These are phyloP conservation scores for Alternaria sp. DNA, from an alignment of 2,329 filamentous ascomycete genomes.

Conservation along the genomic window DNA sequence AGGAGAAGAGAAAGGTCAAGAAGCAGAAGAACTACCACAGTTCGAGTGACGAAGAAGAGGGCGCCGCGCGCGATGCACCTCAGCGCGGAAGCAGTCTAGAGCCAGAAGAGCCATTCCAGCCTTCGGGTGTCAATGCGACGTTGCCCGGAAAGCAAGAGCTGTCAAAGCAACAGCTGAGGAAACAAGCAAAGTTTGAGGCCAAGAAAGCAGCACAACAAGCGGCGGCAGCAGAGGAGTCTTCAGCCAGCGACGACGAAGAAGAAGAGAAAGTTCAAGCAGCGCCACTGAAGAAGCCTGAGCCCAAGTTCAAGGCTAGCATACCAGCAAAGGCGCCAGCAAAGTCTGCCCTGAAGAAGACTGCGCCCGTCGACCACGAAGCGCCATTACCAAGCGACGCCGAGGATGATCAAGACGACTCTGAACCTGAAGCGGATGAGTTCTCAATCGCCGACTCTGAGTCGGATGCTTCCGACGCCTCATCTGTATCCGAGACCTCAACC, in stretches of 20 bases:
- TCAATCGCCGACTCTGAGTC: constrained; percentile 44
- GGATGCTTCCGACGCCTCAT: constrained; percentile 49
- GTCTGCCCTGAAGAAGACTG: constrained; percentile 37
- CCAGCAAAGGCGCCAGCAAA: constrained; percentile 26
- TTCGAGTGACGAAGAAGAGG: constrained; percentile 66
- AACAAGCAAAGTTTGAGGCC: constrained; percentile 26
- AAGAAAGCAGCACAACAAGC: constrained; percentile 26
- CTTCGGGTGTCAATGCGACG: constrained; percentile 35
- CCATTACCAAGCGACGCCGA: constrained; percentile 37
- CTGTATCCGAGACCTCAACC: constrained; percentile 46
- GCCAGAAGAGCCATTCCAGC: constrained; percentile 41
- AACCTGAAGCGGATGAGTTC: constrained; percentile 50
- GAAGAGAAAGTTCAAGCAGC: constrained; percentile 7
- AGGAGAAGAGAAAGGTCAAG: constrained; percentile 67
- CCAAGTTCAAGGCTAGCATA: constrained; percentile 34
- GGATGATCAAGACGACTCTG: constrained; percentile 24
- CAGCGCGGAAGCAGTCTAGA: constrained; percentile 25
- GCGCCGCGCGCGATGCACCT: constrained; percentile 42
- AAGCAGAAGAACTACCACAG: constrained; percentile 72
- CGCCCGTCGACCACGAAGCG: constrained; percentile 40
- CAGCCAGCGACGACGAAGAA: constrained; percentile 19
- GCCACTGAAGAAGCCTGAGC: constrained; percentile 27
- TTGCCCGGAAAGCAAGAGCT: constrained; percentile 18
- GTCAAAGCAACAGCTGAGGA: constrained; percentile 28
- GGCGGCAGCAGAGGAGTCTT: constrained; percentile 20